Percentiles rank a stretch among this genome's conserved stretches.
Evolutionary conservation across 495 filamentous ascomycete genomes (phyloP).

Genomic region (Hypoxylon trugodes): DNA sequence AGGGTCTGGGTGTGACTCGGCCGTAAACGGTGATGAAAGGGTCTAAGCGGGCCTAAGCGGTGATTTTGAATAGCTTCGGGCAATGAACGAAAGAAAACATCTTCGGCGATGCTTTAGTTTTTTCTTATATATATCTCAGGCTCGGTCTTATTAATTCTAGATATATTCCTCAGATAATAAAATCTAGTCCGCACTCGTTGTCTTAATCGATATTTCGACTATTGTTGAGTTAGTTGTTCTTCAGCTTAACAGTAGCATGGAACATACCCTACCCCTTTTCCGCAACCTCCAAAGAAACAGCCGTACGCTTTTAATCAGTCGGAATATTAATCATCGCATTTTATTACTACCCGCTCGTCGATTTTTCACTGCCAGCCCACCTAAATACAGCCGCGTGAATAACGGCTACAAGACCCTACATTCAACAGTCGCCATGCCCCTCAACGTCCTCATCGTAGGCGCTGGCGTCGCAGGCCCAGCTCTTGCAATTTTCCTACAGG

Average conservation of each 20-base stretch:
- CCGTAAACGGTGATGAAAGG: slow-evolving; percentile 10
- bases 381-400: not conserved
- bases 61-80: slow-evolving; percentile 9
- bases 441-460: slow-evolving; percentile 84
- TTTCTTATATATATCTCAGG: not conserved
- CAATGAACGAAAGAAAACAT: not conserved
- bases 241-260: slow-evolving; percentile 1
- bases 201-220: no score
- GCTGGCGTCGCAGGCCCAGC: slow-evolving; percentile 90
- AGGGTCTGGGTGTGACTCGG: not conserved
- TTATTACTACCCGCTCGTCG: not conserved
- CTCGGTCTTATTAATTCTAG: no score
- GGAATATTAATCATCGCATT: not conserved
- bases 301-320: not conserved
- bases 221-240: no score
- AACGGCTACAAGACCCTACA: not conserved
- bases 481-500: slow-evolving; percentile 58
- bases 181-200: no score
- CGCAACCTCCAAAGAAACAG: not conserved
- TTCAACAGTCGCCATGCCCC: slow-evolving; percentile 30
- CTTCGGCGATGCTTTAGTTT: not conserved
- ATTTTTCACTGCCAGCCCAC: not conserved
- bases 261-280: not conserved
- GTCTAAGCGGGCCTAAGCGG: slow-evolving; percentile 11
- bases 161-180: no score